These are phyloP conservation scores for Scenedesmus sp. DNA, from an alignment of 163 green algal genomes.

Conservation along the genomic window DNA sequence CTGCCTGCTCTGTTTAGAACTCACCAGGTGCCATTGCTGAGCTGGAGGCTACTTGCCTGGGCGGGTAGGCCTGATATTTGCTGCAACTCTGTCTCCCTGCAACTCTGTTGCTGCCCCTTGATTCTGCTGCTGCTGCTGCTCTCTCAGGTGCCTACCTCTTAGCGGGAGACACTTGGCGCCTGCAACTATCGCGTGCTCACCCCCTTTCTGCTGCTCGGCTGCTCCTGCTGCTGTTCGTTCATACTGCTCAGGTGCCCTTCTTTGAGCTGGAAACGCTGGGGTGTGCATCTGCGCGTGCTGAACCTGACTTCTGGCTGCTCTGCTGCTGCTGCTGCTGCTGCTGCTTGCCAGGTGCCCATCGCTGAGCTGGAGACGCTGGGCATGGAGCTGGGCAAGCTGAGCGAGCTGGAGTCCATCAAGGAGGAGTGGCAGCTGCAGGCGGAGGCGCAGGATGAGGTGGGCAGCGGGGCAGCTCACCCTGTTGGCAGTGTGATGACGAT, in stretches of 20 bases:
- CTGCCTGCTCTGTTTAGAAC: too few relatives aligned
- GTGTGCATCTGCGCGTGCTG: neutral
- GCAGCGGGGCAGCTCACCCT: conserved; percentile 19
- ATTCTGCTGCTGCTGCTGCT: neutral
- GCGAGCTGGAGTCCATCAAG: conserved; percentile 83
- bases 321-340: conserved; percentile 18
- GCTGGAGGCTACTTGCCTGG: too few relatives aligned
- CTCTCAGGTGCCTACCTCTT: too few relatives aligned
- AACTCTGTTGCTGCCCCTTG: too few relatives aligned
- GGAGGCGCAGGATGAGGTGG: conserved; percentile 89
- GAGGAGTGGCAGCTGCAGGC: conserved; percentile 83
- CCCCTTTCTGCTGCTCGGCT: too few relatives aligned
- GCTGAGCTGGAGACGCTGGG: conserved; percentile 78
- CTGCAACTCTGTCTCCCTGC: too few relatives aligned
- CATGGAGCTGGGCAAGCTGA: conserved; percentile 78
- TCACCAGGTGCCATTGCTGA: too few relatives aligned
- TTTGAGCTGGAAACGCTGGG: neutral
- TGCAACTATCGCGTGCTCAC: too few relatives aligned
- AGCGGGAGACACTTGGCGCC: too few relatives aligned
- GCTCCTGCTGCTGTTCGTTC: neutral
- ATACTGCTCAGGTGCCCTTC: neutral
- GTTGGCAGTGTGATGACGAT: neutral
- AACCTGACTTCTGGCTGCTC: neutral
- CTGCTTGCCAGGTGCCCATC: conserved; percentile 60
- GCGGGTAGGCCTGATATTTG: too few relatives aligned